Evolutionary conservation across 2,329 filamentous ascomycete genomes (phyloP).

Genomic region (Aureobasidium mangrovei): DNA sequence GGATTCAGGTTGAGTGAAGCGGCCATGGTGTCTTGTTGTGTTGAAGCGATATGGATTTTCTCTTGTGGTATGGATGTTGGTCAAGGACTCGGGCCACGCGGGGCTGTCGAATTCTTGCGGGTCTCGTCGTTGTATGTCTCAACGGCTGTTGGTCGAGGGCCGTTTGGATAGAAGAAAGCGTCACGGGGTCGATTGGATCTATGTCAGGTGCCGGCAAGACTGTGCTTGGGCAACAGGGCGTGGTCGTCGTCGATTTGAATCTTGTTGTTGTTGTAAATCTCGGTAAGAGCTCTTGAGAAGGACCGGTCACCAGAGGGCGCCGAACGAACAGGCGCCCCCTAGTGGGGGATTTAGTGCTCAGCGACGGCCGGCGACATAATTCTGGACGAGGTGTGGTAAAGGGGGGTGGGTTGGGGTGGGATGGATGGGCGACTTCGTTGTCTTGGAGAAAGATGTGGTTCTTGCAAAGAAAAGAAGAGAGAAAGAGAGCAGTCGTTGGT

Average conservation of each 20-base stretch:
- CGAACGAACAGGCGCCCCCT: constrained; percentile 22
- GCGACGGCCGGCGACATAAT: constrained; percentile 28
- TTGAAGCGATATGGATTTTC: not conserved
- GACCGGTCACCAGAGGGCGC: constrained; percentile 23
- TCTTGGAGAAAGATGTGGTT: constrained; percentile 6
- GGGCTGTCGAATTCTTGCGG: not conserved
- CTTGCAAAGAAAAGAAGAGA: constrained; percentile 1
- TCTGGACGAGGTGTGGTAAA: constrained; percentile 24
- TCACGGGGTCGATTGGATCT: not conserved
- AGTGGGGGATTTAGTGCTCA: constrained; percentile 29
- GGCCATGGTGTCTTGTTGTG: constrained; percentile 8
- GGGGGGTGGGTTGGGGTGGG: constrained; percentile 15
- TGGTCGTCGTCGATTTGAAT: constrained; percentile 9
- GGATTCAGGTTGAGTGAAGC: not conserved
- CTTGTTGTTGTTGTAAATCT: constrained; percentile 24
- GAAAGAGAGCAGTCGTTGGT: constrained; percentile 3
- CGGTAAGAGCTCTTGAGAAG: constrained; percentile 23
- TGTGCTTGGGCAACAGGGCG: constrained; percentile 6
- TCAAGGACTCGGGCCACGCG: not conserved
- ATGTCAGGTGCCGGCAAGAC: not conserved
- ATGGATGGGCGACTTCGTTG: constrained; percentile 18
- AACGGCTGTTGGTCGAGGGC: constrained; percentile 1
- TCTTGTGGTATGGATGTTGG: not conserved
- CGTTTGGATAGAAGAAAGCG: not conserved
- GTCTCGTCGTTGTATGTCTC: constrained; percentile 12